These are phyloP conservation scores for Alisma plantagoaquatica DNA, from an alignment of 106 monocot genomes.

Conservation along the genomic window DNA sequence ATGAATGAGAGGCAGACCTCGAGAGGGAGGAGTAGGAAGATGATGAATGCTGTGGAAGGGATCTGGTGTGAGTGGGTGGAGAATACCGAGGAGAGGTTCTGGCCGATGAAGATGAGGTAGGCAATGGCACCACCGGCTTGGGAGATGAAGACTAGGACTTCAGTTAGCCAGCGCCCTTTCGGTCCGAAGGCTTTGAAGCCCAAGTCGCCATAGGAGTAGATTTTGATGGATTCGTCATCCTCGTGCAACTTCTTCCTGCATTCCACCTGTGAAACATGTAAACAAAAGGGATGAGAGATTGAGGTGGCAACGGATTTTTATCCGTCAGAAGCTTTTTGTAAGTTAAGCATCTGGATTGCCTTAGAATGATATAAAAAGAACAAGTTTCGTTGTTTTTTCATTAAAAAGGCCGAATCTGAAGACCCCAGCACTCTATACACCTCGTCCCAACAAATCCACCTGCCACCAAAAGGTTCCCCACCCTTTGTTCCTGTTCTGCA, in stretches of 20 bases:
- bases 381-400: no score
- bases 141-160: conserved; percentile 59
- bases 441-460: no score
- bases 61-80: conserved; percentile 5
- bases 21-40: conserved; percentile 61
- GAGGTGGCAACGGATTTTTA: no score
- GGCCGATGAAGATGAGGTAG: conserved; percentile 87
- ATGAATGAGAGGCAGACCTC: conserved; percentile 69
- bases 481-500: no score
- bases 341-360: no score
- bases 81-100: conserved; percentile 75
- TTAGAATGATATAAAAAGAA: no score
- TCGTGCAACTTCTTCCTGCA: conserved; percentile 58
- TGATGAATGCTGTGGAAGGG: conserved; percentile 48
- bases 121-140: conserved; percentile 83
- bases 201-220: conserved; percentile 71
- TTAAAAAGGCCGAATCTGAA: no score
- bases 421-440: no score
- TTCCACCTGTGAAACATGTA: conserved; percentile 48
- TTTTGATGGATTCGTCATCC: conserved; percentile 24
- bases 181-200: conserved; percentile 62
- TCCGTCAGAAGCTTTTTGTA: no score
- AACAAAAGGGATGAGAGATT: no score
- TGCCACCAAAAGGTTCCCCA: no score
- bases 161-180: conserved; percentile 60